Evolutionary conservation across 495 filamentous ascomycete genomes (phyloP), one percentile per base, ranked within the genome.

Genomic region (Penicillium soppii): DNA sequence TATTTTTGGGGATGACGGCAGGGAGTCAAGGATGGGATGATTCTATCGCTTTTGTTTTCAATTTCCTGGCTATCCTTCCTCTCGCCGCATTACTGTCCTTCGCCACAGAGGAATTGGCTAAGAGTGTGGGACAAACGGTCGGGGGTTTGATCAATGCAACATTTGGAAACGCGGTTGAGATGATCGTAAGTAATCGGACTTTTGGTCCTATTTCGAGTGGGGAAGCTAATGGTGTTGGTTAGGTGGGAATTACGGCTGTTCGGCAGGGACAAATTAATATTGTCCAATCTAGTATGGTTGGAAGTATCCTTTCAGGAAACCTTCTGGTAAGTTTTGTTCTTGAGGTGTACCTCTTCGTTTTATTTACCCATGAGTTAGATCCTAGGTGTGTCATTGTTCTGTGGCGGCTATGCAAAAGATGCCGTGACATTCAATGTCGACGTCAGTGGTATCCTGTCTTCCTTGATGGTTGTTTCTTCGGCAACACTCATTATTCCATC

Each of bases 141-240:
- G 65, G 65, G 8, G 65, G 52, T 5, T 39, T 68, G 33, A 44
- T 68, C 7, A 66, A 65, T 55, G 61, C 58, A 7, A 62, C 57
- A 4, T 60, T 65, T 52, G 61, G 65, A 16, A 68, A 68, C 45
- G 61, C 56, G 6, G 57, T 66, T 2, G 63, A 65, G 40, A 45
- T 68, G 44, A 66, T 57, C 45, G 58, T 68, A n/a, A 41, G 47
- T 23, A 50, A 39, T 20, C 37, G 10, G 5, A 44, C 39, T 33
- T 37, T 27, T 21, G 32, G 21, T 26, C 17, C 10, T 47, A 10
- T 43, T 5, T 16, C 33, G 25, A 26, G 40, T 4, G 27, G 36
- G 35, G 10, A 41, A 13, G 23, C 47, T 49, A 21, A 49, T 25
- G 12, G 8, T 33, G 7, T 8, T 40, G 4, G 36, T 1, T 27